Evolutionary conservation across 345 rosid genomes (phyloP).

Genomic region (Zanthoxylum bungeanum): DNA sequence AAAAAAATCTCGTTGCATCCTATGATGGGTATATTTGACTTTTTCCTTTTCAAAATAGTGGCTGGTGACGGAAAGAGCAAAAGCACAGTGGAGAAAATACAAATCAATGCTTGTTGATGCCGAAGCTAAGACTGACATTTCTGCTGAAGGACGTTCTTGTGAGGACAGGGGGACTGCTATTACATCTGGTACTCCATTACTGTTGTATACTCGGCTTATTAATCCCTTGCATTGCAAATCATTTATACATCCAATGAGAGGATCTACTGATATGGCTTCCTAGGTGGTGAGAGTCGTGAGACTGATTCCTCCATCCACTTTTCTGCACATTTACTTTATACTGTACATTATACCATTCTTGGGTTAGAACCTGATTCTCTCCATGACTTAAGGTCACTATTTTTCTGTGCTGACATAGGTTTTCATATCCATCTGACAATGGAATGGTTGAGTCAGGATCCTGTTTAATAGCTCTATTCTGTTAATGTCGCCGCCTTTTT

Average conservation of each 20-base stretch:
- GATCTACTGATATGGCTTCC: background rate
- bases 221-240: background rate
- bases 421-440: background rate
- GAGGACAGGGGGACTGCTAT: slow-evolving; percentile 20
- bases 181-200: slow-evolving; percentile 26
- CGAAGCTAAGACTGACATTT: slow-evolving; percentile 24
- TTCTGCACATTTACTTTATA: background rate
- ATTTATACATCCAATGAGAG: background rate
- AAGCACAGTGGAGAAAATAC: slow-evolving; percentile 69
- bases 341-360: no score
- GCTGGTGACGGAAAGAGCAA: slow-evolving; percentile 83
- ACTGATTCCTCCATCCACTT: background rate
- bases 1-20: background rate
- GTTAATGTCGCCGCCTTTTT: slow-evolving; percentile 5
- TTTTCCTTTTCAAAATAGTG: slow-evolving; percentile 45
- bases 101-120: slow-evolving; percentile 66
- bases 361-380: no score
- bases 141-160: slow-evolving; percentile 18
- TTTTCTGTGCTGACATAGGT: no score
- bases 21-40: background rate
- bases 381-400: background rate
- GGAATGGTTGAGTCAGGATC: background rate
- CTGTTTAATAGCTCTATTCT: background rate
- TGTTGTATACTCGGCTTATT: background rate
- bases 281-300: background rate